phyloP scores from a whole-genome alignment of 169 alveolate species.

The Plasmodium gallinaceum region DNA sequence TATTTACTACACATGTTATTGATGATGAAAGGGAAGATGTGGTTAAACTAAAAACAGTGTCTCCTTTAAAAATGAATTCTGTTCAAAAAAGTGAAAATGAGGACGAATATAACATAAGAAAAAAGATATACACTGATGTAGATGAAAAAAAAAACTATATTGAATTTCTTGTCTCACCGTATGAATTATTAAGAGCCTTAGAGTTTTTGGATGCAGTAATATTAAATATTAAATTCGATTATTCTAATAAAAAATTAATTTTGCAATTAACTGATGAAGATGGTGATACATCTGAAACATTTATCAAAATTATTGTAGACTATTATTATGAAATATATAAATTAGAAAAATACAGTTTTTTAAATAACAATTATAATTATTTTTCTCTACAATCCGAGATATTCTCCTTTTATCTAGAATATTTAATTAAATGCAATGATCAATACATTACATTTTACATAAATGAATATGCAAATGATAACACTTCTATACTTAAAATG shows the following conservation, averaged over 20 bases:
- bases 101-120: constrained; percentile 44
- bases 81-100: constrained; percentile 22
- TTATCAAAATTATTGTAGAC: constrained; percentile 40
- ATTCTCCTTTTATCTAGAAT: constrained; percentile 61
- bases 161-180: constrained; percentile 65
- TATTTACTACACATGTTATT: constrained; percentile 44
- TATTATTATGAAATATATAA: constrained; percentile 34
- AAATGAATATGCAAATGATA: constrained; percentile 32
- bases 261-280: constrained; percentile 70
- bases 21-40: constrained; percentile 19
- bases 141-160: constrained; percentile 23
- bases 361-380: constrained; percentile 36
- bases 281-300: constrained; percentile 76
- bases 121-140: constrained; percentile 35
- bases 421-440: constrained; percentile 32
- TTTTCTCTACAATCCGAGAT: constrained; percentile 28
- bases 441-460: constrained; percentile 54
- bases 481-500: constrained; percentile 47
- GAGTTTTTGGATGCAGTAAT: constrained; percentile 56
- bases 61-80: constrained; percentile 43
- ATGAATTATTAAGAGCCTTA: constrained; percentile 54
- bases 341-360: constrained; percentile 56
- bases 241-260: constrained; percentile 20
- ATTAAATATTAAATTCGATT: constrained; percentile 77
- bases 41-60: constrained; percentile 36